Evolutionary conservation across 495 filamentous ascomycete species (phyloP).

Genomic region (Aspergillus hancockii): DNA sequence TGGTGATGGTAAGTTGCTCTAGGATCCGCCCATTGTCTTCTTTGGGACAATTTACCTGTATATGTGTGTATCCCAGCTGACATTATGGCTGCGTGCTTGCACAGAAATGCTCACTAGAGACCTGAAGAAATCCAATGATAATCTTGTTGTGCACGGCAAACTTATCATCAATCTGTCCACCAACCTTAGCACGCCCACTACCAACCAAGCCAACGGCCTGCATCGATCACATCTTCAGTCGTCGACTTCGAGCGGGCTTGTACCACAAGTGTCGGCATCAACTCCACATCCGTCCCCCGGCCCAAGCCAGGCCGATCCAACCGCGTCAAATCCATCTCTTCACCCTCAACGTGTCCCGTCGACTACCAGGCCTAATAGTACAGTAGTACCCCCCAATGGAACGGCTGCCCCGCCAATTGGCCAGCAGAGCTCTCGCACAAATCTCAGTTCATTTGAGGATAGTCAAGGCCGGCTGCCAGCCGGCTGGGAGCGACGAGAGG

Average conservation of each 20-base stretch:
- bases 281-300: conserved; percentile 30
- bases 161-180: conserved; percentile 94
- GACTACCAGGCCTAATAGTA: conserved; percentile 33
- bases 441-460: conserved; percentile 93
- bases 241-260: conserved; percentile 43
- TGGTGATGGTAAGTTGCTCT: conserved; percentile 74
- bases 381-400: conserved; percentile 31
- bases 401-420: conserved; percentile 45
- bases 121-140: conserved; percentile 97
- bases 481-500: conserved; percentile 95
- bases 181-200: conserved; percentile 66
- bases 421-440: conserved; percentile 42
- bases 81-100: conserved; percentile 6
- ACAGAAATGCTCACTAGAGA: conserved; percentile 97
- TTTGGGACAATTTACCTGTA: neutral
- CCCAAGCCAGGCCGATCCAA: conserved; percentile 34
- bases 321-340: conserved; percentile 38
- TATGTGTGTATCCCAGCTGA: conserved; percentile 13
- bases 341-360: conserved; percentile 44
- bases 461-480: conserved; percentile 86
- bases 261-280: conserved; percentile 37
- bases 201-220: conserved; percentile 41
- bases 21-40: conserved; percentile 7
- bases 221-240: conserved; percentile 40
- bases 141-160: conserved; percentile 95